These are phyloP conservation scores for Gleditsia sinensis DNA, from an alignment of 306 rosid genomes.

Conservation along the genomic window DNA sequence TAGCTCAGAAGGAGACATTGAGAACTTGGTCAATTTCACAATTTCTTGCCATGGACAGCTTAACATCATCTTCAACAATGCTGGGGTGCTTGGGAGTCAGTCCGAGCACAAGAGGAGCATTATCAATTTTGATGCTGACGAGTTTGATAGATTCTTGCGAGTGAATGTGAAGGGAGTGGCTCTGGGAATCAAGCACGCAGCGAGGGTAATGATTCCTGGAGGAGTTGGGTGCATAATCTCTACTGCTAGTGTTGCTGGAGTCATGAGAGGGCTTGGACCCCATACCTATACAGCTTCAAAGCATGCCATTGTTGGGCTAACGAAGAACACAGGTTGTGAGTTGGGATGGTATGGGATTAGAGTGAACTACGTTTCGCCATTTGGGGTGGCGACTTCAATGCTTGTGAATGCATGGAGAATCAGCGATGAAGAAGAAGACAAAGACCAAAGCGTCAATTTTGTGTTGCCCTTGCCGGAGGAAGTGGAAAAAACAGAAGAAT, in stretches of 20 bases:
- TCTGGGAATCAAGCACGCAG: conserved; percentile 77
- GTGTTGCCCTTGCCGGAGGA: too few relatives aligned
- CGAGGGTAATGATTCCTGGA: conserved; percentile 66
- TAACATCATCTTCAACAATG: conserved; percentile 82
- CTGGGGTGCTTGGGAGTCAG: conserved; percentile 72
- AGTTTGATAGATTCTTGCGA: conserved; percentile 69
- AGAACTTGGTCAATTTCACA: conserved; percentile 47
- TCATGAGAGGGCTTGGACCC: conserved; percentile 76
- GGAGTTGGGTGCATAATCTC: conserved; percentile 67
- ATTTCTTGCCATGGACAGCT: conserved; percentile 58
- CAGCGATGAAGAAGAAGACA: conserved; percentile 6
- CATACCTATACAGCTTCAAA: conserved; percentile 86
- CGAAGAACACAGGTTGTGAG: conserved; percentile 80
- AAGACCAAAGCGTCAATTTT: background rate
- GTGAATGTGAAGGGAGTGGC: conserved; percentile 85
- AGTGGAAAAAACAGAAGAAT: conserved; percentile 73
- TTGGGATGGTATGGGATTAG: conserved; percentile 69
- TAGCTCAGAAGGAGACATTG: conserved; percentile 60
- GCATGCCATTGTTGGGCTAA: conserved; percentile 81
- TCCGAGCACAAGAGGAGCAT: conserved; percentile 63
- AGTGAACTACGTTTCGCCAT: conserved; percentile 81
- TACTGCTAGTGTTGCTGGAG: conserved; percentile 75
- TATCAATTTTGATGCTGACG: conserved; percentile 56
- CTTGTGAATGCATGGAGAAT: conserved; percentile 73
- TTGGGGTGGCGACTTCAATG: conserved; percentile 88